A percentile compares a stretch with the other conserved stretches of the same genome.
phyloP scores from a whole-genome alignment of 257 asterid genomes.

The Gardenia jasminoides region DNA sequence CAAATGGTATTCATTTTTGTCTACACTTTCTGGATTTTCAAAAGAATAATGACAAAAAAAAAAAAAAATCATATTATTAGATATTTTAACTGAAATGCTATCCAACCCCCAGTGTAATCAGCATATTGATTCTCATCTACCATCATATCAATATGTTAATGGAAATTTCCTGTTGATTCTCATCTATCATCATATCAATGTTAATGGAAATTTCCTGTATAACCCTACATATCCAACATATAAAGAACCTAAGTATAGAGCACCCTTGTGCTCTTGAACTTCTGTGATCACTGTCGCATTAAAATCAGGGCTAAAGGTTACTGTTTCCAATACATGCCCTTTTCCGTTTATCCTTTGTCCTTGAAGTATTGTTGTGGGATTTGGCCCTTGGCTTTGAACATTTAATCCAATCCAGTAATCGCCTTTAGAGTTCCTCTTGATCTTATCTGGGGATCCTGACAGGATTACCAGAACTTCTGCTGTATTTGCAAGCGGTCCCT shows the following conservation, averaged over 20 bases:
- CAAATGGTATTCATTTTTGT: too few relatives aligned
- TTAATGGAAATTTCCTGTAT: too few relatives aligned
- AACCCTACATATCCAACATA: too few relatives aligned
- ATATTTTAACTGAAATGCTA: too few relatives aligned
- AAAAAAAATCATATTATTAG: too few relatives aligned
- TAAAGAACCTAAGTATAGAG: neutral
- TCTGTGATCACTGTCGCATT: neutral
- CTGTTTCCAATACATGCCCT: conserved; percentile 5
- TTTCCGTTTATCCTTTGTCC: neutral
- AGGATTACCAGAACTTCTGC: conserved; percentile 25
- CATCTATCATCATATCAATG: too few relatives aligned
- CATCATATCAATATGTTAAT: too few relatives aligned
- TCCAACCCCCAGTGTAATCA: too few relatives aligned
- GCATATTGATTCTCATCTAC: too few relatives aligned
- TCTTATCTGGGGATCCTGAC: conserved; percentile 41
- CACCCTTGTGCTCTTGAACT: neutral
- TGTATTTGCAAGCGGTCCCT: conserved; percentile 37
- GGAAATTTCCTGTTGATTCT: too few relatives aligned
- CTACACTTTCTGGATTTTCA: too few relatives aligned
- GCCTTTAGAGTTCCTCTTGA: conserved; percentile 34
- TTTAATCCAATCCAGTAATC: conserved; percentile 44
- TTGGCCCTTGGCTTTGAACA: neutral
- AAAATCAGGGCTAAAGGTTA: conserved; percentile 2
- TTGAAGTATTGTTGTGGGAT: neutral
- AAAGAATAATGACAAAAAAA: too few relatives aligned